Base-by-base conservation (phyloP, 1,284 basidiomycete genomes). In the Cutaneotrichosporon cavernicola region DNA sequence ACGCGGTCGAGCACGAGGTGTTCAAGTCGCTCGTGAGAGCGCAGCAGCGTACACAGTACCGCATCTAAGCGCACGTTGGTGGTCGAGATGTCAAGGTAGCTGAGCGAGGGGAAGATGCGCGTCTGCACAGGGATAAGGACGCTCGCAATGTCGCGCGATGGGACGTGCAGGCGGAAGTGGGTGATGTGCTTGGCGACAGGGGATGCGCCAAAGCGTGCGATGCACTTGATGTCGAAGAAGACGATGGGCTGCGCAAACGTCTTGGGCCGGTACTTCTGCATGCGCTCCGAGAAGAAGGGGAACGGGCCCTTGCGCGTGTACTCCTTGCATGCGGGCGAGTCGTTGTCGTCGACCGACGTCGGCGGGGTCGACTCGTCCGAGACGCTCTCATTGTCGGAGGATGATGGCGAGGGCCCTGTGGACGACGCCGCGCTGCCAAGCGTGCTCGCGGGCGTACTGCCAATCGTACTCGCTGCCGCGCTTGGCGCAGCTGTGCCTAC, bases 191-290 rank as follows among this genome's bases (percentile, higher is more conserved):
- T 62, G 8, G 78, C 78, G 18, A 78, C 71, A 5, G 76, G 73
- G 1, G 79, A 72, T 13, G 71, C 67, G 1, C 78, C 77, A 47
- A 82, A 75, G n/a, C 70, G 64, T 0, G 78, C 72, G 2, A 82
- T 61, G 65, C 80, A 81, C 10, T 73, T 67, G 36, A 80, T 76
- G 64, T 81, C 80, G 69, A 81, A 81, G 60, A 82, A 81, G 40
- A 82, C 81, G 62, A 82, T 80, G 1, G 81, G 81, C 62, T 82
- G 80, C 22, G 81, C 81, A 63, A 82, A 82, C 3, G 74, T 72
- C 60, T 78, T 78, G 7, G 80, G 80, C 63, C 71, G 74, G 3
- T 69, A 65, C 56, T 67, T 62, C 18, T 69, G 69, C 58, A 81
- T 61, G 36, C 72, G 71, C 30, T 76, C 75, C 34, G 71, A 71